Evolutionary conservation across 345 rosid genomes (phyloP).

Genomic region (Pistacia vera): DNA sequence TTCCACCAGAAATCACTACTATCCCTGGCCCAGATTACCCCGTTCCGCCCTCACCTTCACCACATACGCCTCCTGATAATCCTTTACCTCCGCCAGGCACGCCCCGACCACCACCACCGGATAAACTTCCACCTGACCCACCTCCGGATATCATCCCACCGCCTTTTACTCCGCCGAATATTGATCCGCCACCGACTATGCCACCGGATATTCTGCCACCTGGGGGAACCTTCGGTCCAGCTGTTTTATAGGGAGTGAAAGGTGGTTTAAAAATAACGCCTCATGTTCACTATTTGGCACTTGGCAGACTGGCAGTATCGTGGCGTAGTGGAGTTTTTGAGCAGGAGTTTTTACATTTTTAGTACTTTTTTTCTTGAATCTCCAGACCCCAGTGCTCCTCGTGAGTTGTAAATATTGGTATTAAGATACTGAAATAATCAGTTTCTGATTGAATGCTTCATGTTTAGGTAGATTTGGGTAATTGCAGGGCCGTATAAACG

Average conservation of each 20-base stretch:
- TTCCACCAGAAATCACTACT: slow-evolving; percentile 9
- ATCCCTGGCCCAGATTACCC: slow-evolving; percentile 28
- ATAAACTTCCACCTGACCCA: slow-evolving; percentile 21
- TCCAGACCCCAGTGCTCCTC: too few relatives aligned
- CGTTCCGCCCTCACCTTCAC: slow-evolving; percentile 9
- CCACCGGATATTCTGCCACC: slow-evolving; percentile 16
- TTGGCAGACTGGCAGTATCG: too few relatives aligned
- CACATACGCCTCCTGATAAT: slow-evolving; percentile 7
- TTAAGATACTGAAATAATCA: too few relatives aligned
- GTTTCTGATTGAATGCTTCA: too few relatives aligned
- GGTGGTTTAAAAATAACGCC: background rate
- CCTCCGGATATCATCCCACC: slow-evolving; percentile 35
- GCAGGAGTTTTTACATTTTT: too few relatives aligned
- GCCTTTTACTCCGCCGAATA: slow-evolving; percentile 23
- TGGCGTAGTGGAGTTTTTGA: background rate
- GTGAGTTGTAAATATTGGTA: too few relatives aligned
- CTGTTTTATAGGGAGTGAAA: background rate
- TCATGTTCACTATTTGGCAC: background rate
- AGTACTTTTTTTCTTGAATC: too few relatives aligned
- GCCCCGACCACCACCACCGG: slow-evolving; percentile 13
- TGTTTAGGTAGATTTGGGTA: too few relatives aligned
- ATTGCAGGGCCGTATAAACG: too few relatives aligned
- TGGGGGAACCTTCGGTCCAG: background rate
- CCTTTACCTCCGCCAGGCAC: slow-evolving; percentile 27
- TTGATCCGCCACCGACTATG: slow-evolving; percentile 21